Evolutionary conservation across 768 basidiomycete species (phyloP).

Genomic region (Cytidiella melzeri): DNA sequence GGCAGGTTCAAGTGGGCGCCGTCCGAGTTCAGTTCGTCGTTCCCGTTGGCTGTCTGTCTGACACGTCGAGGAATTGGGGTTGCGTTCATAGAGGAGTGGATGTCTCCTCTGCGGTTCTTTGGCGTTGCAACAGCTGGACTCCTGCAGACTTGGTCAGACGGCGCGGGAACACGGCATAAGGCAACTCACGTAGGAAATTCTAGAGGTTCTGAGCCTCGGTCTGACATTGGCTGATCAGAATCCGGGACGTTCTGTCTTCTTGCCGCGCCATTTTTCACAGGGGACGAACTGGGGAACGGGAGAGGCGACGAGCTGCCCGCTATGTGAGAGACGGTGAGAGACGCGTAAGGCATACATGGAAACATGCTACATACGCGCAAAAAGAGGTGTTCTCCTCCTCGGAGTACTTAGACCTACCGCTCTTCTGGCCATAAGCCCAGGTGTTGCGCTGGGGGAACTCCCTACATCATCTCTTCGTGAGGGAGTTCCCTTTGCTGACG

Average conservation of each 20-base stretch:
- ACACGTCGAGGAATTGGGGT: conserved; percentile 42
- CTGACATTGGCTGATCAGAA: conserved; percentile 20
- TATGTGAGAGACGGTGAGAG: neutral
- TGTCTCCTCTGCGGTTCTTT: conserved; percentile 79
- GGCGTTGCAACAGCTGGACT: conserved; percentile 54
- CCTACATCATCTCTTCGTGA: conserved; percentile 6
- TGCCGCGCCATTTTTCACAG: conserved; percentile 33
- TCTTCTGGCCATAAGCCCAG: conserved; percentile 21
- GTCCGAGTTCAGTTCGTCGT: conserved; percentile 52
- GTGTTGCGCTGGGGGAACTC: conserved; percentile 13
- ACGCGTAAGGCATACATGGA: neutral
- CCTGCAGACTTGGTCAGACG: conserved; percentile 25
- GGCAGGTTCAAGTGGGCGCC: conserved; percentile 52
- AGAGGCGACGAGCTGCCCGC: conserved; percentile 46
- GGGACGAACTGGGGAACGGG: conserved; percentile 59
- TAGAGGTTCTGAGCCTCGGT: conserved; percentile 51
- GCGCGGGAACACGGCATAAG: neutral
- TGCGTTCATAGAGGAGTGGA: conserved; percentile 73
- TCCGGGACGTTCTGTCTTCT: conserved; percentile 6
- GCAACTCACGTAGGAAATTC: conserved; percentile 60
- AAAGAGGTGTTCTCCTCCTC: conserved; percentile 19
- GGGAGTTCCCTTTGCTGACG: conserved; percentile 24
- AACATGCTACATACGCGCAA: conserved; percentile 18
- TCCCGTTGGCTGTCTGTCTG: conserved; percentile 28
- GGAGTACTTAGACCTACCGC: conserved; percentile 25